These are phyloP conservation scores for Moricandia moricandioides DNA, from an alignment of 345 rosid genomes.

Conservation along the genomic window DNA sequence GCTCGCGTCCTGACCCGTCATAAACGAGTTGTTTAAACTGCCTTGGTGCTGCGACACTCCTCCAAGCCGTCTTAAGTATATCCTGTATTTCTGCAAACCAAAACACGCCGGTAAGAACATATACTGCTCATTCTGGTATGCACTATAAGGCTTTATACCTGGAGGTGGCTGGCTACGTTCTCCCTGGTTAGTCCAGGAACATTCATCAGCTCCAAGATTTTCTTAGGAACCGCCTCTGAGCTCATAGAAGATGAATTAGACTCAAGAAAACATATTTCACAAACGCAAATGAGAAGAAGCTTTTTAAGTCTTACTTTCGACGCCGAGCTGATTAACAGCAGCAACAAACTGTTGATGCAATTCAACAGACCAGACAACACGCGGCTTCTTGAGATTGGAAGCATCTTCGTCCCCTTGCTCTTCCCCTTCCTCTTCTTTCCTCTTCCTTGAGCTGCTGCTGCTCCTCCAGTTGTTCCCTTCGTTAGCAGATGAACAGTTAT, in stretches of 20 bases:
- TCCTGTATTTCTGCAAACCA: neutral
- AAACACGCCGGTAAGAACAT: neutral
- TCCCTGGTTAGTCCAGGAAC: neutral
- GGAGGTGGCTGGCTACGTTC: neutral
- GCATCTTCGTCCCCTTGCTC: slow-evolving; percentile 55
- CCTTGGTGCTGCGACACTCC: neutral
- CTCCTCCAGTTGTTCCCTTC: slow-evolving; percentile 53
- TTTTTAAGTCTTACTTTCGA: neutral
- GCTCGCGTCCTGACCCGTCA: neutral
- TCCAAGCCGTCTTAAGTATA: neutral
- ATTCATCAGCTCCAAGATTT: neutral
- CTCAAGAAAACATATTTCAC: neutral
- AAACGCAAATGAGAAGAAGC: neutral
- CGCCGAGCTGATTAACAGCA: neutral
- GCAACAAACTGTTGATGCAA: neutral
- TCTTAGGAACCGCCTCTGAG: neutral
- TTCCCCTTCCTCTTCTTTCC: slow-evolving; percentile 60
- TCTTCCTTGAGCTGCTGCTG: slow-evolving; percentile 24
- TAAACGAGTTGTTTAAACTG: neutral
- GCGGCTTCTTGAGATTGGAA: neutral
- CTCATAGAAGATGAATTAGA: neutral
- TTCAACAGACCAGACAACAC: neutral
- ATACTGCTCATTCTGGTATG: too few species aligned
- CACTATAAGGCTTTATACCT: neutral
- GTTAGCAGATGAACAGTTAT: slow-evolving; percentile 66